Evolutionary conservation across 352 stramenopile genomes (phyloP).

Genomic region (Pythium brachiatum): DNA sequence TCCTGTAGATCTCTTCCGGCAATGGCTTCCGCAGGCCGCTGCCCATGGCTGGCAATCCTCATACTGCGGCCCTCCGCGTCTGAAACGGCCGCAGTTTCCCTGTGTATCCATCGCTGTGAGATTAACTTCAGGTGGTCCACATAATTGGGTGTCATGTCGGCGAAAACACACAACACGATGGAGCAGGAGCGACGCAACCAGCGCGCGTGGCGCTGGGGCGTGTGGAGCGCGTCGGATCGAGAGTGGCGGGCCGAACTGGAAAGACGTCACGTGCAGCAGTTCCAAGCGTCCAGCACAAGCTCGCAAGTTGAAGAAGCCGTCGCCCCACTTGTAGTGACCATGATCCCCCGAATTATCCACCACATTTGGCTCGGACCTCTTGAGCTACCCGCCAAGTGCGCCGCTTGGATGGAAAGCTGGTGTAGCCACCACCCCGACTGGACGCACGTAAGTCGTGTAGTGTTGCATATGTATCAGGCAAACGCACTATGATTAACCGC

Average conservation of each 20-base stretch:
- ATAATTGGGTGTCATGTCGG: neutral
- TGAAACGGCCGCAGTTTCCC: conserved; percentile 2
- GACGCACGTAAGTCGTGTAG: conserved; percentile 17
- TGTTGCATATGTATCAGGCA: no score
- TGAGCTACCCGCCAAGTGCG: conserved; percentile 28
- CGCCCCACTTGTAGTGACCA: neutral
- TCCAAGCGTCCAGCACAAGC: no score
- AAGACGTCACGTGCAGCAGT: conserved; percentile 17
- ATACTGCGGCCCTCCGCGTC: neutral
- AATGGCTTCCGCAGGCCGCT: conserved; percentile 39
- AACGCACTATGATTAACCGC: no score
- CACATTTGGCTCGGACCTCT: conserved; percentile 66
- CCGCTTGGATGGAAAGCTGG: conserved; percentile 48
- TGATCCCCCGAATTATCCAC: conserved; percentile 53
- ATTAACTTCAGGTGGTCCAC: neutral
- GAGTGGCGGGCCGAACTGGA: conserved; percentile 29
- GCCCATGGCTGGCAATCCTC: conserved; percentile 33
- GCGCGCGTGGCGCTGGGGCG: conserved; percentile 31
- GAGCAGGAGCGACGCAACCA: neutral
- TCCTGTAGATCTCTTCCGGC: conserved; percentile 15
- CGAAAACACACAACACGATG: neutral
- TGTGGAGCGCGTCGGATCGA: conserved; percentile 32
- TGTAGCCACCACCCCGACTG: conserved; percentile 35
- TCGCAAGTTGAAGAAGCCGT: neutral
- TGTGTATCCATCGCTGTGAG: neutral